Base-by-base conservation (phyloP, 495 filamentous ascomycete genomes). In the Neurospora sp. region DNA sequence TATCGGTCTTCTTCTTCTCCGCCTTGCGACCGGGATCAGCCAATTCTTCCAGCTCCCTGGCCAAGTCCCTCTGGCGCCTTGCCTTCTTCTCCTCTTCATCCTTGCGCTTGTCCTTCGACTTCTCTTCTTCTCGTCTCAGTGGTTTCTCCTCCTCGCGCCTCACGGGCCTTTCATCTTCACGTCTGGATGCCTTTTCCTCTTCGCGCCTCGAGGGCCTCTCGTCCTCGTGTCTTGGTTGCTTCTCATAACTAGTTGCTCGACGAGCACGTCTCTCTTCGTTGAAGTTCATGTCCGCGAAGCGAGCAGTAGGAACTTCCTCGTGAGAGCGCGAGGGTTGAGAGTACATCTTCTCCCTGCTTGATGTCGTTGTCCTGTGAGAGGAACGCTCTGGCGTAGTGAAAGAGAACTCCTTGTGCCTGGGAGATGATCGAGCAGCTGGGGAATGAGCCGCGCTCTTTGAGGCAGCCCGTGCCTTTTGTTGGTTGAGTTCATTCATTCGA, bases 401-500 rank as follows among this genome's bases (percentile, higher is more conserved):
- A 23, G 81, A 77, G 70, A 73, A 77, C 39, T 69, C 39, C 66
- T 76, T 74, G 35, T 78, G 77, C 11, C 77, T 70, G 2, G 81
- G 78, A 5, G 81, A 62, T 4, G 79, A 69, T 44, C 78, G 81
- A 18, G 79, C 70, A n/a, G 83, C 76, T 11, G 84, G 83, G 2
- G 78, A 76, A 78, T 81, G 81, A 46, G 80, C 73, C 66, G 78
- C 81, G 35, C 78, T 81, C 79, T 79, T 82, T 69, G 78, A 73
- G 59, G 76, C 62, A 27, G 76, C 77, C 44, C 54, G 54, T 77
- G 76, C 39, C 72, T 78, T 69, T 72, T 78, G 18, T 72, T 69
- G 54, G 27, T 66, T 80, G 76, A 84, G 73, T 80, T 92, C 86
- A 59, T 83, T 80, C 48, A 95, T 81, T 77, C 85, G 88, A 46